Base-by-base conservation (phyloP, 345 rosid species). In the Odontarrhena argentea region DNA sequence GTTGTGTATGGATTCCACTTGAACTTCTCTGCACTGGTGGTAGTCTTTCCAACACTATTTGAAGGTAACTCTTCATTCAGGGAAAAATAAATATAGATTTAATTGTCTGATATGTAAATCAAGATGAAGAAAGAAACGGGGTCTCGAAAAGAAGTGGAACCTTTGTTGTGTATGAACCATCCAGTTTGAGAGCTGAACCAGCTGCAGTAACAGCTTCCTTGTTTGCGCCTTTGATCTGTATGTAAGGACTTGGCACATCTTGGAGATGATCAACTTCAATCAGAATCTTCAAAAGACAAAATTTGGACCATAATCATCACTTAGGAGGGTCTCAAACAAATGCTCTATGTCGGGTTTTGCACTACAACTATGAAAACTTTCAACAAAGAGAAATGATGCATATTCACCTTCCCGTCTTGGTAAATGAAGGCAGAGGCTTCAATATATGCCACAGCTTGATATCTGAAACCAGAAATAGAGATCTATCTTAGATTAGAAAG, bases 161-260 rank as follows among this genome's bases (percentile, higher is more conserved):
- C 99, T 95, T 91, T 38, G 99, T 89, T 30, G 98, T 89, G 76
- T 95, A 95, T 65, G 96, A 95, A 48, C 94, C 92, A 76, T 91
- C 96, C 50, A 95, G 76, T 73, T 84, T 85, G 69, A 95, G 86
- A 44, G 81, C 77, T 55, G 98, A 91, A 62, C 99, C 99, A 73
- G 98, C 96, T 60, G 89, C 87, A 11, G 86, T 85, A 51, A 95
- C 99, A 43, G 90, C 90, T 70, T 95, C 98, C 78, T 87, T 95
- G 77, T 86, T 79, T 58, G 89, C 88, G 65, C 99, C 99, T 87
- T 95, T 95, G 62, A 95, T 95, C 77, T 95, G 99, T 68, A 95
- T 60, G 79, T 87, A 95, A 14, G 98, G 89, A 74, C 81, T 78
- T 13, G 89, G 81, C 60, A 70, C 78, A 69, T 87, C 98, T 86